Evolutionary conservation across 78 protist species (phyloP), one percentile per base, ranked within the genome.

Genomic region (Cavenderia fasciculata): DNA sequence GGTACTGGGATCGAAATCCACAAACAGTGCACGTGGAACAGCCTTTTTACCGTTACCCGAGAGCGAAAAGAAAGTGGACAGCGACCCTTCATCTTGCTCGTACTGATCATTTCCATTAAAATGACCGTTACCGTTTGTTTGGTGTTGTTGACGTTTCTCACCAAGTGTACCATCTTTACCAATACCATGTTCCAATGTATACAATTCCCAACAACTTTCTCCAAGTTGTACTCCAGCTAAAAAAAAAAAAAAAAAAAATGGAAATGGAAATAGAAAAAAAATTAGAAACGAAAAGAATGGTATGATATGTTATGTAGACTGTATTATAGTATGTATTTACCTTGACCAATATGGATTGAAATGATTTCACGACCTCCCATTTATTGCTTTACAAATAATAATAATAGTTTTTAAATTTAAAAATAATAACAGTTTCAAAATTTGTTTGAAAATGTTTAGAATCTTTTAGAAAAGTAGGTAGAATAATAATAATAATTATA

Each of bases 181-280:
- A 47, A 98, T 96, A 31, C 98, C 98, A 82, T 98, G 99, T 85
- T 98, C 99, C 54, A 96, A 92, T 88, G 98, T 96, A 89, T 85
- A 96, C 12, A 96, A 92, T 86, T 98, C 99, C 99, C 99, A 98
- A 90, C 98, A 97, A 56, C 98, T 95, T 62, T 98, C 97, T 51
- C 99, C 99, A 6, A 94, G 59, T 86, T 98, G 99, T 68, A 94
- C 78, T 61, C 99, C 99, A 77, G 97, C 98, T 86, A 97, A 98
- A 73, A 18, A 18, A 54, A 54, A 54, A 54, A 46, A 46, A 46
- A 14, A 14, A 46, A 46, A 46, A 46, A 46, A 14, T 14, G 12
- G 12, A 46, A 12, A 46, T 46, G 12, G 8, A 14, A 46, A 46
- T 12, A 46, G 12, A 46, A 54, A 54, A 18, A 54, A 12, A 54